Evolutionary conservation across 192 early-diverging fungal genomes (phyloP).

Genomic region (Kickxella alabastrina): DNA sequence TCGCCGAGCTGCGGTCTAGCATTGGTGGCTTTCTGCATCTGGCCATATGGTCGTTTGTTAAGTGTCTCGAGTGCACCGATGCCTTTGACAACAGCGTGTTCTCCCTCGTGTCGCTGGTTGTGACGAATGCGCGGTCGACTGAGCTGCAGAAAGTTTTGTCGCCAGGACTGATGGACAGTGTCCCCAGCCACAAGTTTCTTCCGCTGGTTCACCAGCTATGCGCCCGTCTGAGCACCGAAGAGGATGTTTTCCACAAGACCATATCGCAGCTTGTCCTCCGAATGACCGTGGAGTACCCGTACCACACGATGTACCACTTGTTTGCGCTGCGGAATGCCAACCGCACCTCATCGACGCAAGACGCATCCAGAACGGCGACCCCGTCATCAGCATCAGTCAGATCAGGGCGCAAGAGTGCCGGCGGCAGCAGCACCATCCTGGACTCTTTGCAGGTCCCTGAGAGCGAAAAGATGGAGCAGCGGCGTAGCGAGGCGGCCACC

Average conservation of each 20-base stretch:
- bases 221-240: slow-evolving; percentile 39
- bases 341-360: slow-evolving; percentile 12
- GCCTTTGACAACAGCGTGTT: slow-evolving; percentile 41
- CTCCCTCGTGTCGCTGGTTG: slow-evolving; percentile 35
- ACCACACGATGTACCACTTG: slow-evolving; percentile 38
- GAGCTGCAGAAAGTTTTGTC: slow-evolving; percentile 24
- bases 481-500: slow-evolving; percentile 38
- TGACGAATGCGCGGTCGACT: slow-evolving; percentile 32
- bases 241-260: slow-evolving; percentile 19
- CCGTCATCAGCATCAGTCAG: background rate
- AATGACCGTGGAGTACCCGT: slow-evolving; percentile 44
- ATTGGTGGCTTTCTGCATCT: slow-evolving; percentile 38
- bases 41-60: slow-evolving; percentile 40
- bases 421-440: slow-evolving; percentile 8
- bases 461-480: slow-evolving; percentile 40
- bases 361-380: background rate
- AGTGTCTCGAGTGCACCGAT: slow-evolving; percentile 32
- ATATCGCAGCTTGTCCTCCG: slow-evolving; percentile 25
- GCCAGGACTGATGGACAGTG: slow-evolving; percentile 15
- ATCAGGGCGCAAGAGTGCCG: background rate
- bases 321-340: slow-evolving; percentile 50
- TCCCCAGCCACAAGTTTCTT: slow-evolving; percentile 47
- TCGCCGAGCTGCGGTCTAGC: slow-evolving; percentile 14
- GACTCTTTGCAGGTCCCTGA: slow-evolving; percentile 15
- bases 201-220: slow-evolving; percentile 48